Evolutionary conservation across 1,284 basidiomycete species (phyloP).

Genomic region (Trichosporon faecale): DNA sequence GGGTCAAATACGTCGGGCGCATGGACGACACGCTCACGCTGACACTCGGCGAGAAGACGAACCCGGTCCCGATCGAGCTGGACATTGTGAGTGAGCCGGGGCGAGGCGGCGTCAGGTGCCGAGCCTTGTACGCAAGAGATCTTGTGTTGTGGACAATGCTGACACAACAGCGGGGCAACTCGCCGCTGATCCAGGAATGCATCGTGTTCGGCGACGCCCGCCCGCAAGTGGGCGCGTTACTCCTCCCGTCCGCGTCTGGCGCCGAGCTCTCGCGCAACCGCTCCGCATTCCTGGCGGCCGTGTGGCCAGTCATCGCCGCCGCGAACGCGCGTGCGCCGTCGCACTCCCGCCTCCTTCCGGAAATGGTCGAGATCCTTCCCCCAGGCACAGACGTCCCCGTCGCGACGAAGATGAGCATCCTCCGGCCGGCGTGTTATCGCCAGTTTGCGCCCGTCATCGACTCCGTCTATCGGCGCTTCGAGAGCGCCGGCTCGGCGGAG

Average conservation of each 20-base stretch:
- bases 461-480: constrained; percentile 56
- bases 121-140: too few species aligned
- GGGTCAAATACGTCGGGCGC: constrained; percentile 60
- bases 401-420: constrained; percentile 50
- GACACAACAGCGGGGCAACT: constrained; percentile 44
- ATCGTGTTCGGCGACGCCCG: constrained; percentile 62
- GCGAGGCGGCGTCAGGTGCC: too few species aligned
- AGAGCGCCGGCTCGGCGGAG: constrained; percentile 50
- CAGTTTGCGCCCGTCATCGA: constrained; percentile 58
- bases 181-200: constrained; percentile 55
- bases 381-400: constrained; percentile 48
- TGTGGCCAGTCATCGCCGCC: constrained; percentile 57
- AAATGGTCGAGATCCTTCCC: constrained; percentile 58
- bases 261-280: constrained; percentile 52
- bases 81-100: constrained; percentile 37
- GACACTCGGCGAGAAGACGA: constrained; percentile 59
- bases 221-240: constrained; percentile 59
- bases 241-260: constrained; percentile 58
- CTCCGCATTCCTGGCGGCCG: constrained; percentile 48
- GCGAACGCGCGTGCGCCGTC: constrained; percentile 59
- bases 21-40: constrained; percentile 59
- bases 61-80: constrained; percentile 54
- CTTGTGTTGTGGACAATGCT: neutral
- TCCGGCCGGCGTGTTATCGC: constrained; percentile 54
- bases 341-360: constrained; percentile 58